Evolutionary conservation across 345 rosid genomes (phyloP).

Genomic region (Linum trigynum): DNA sequence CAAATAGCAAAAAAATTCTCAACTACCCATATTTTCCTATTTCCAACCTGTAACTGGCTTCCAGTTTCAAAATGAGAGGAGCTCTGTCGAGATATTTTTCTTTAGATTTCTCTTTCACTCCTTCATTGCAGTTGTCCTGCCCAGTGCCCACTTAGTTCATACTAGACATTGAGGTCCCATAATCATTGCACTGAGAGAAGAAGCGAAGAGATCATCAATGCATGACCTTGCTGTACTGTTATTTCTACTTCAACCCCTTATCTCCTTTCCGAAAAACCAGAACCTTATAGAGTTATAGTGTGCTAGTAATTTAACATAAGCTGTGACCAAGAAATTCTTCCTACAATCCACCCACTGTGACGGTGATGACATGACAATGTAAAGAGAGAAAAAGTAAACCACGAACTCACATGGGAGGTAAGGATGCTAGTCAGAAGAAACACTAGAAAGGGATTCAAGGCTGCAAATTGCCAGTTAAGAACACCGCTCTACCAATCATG

Average conservation of each 20-base stretch:
- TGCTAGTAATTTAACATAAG: constrained; percentile 11
- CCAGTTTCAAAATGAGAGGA: not conserved
- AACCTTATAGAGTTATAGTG: not conserved
- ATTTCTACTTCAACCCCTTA: not conserved
- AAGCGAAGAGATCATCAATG: not conserved
- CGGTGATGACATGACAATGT: not conserved
- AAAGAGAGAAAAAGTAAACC: constrained; percentile 2
- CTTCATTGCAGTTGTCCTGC: too few relatives aligned
- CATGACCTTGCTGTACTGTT: not conserved
- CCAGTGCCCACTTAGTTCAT: too few relatives aligned
- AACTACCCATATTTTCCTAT: not conserved
- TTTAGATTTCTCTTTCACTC: not conserved
- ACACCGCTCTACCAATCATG: not conserved
- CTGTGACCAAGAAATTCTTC: not conserved
- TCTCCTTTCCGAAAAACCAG: not conserved
- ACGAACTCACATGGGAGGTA: constrained; percentile 23
- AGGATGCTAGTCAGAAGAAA: constrained; percentile 4
- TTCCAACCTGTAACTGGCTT: constrained; percentile 2
- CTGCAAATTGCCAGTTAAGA: constrained; percentile 13
- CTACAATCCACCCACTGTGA: not conserved
- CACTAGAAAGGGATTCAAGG: constrained; percentile 4
- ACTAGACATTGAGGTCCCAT: too few relatives aligned
- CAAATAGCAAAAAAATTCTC: too few relatives aligned
- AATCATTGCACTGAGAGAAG: not conserved
- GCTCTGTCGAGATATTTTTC: constrained; percentile 7